These are phyloP conservation scores for Cyclaneusma minus DNA, from an alignment of 2,329 filamentous ascomycete species.

Conservation along the genomic window DNA sequence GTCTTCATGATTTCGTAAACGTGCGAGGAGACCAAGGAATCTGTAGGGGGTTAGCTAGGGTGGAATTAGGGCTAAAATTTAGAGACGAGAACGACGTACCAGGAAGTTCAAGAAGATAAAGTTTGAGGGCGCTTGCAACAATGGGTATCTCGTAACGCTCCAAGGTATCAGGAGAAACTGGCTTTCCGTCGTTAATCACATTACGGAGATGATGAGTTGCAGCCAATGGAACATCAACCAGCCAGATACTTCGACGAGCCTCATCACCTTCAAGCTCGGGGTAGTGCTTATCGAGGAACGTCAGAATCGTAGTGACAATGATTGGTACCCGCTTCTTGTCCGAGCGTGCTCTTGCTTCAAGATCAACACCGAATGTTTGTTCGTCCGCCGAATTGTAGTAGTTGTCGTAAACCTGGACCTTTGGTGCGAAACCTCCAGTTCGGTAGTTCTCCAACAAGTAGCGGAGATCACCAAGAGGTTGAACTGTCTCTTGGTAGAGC, in stretches of 20 bases:
- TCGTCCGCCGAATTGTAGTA: slow-evolving; percentile 98
- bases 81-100: slow-evolving; percentile 37
- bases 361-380: slow-evolving; percentile 92
- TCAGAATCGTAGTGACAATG: slow-evolving; percentile 82
- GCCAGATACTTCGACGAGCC: slow-evolving; percentile 81
- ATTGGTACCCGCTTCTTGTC: slow-evolving; percentile 92
- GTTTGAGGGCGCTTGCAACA: slow-evolving; percentile 79
- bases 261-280: slow-evolving; percentile 95
- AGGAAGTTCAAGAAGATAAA: slow-evolving; percentile 89
- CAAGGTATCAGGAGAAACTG: slow-evolving; percentile 59
- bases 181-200: slow-evolving; percentile 75
- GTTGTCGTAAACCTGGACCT: slow-evolving; percentile 89
- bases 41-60: slow-evolving; percentile 27
- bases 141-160: slow-evolving; percentile 87
- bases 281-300: slow-evolving; percentile 91
- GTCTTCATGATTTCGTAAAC: slow-evolving; percentile 98
- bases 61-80: slow-evolving; percentile 15
- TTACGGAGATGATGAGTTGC: slow-evolving; percentile 74
- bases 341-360: slow-evolving; percentile 85
- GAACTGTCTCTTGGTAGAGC: slow-evolving; percentile 97
- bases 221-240: slow-evolving; percentile 75
- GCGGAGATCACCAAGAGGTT: slow-evolving; percentile 74
- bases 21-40: slow-evolving; percentile 95
- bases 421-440: slow-evolving; percentile 82
- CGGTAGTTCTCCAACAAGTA: slow-evolving; percentile 96